Base-by-base conservation (phyloP, 164 flowering plant genomes). In the Vitis cinerea region DNA sequence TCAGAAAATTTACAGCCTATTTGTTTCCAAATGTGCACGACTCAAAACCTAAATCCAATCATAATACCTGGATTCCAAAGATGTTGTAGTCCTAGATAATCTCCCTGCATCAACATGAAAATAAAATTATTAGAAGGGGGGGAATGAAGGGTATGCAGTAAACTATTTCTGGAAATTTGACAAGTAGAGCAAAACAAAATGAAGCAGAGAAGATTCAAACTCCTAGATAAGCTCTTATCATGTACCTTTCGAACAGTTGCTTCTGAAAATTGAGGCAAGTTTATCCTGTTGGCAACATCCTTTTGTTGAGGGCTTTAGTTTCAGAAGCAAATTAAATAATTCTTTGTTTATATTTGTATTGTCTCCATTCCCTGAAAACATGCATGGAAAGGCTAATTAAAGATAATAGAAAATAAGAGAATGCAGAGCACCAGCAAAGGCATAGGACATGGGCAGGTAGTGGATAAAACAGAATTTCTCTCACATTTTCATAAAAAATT, bases 241-340 rank as follows among this genome's bases (percentile, higher is more conserved):
- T 59, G 13, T 77, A 90, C 95, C 92, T 88, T 77, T 8, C 89
- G 97, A 73, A 91, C 87, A 47, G 79, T 55, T 14, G 90, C 92
- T 30, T 96, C 71, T 23, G 98, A 92, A 76, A 90, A 95, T 53
- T 91, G 99, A 59, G 92, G 84, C 52, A 95, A 77, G 47, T 59
- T 80, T 50, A 85, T 72, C 30, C 56, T 84, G 63, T 69, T 63
- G 56, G 64, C 57, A 60, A 66, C 80, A 71, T 79, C 77, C 67
- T 77, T 83, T 51, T 54, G 82, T 27, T 65, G 65, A 2, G 77
- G 50, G 44, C 57, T 51, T 63, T 63, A 30, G 58, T 77, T 64
- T 85, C 90, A 54, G 68, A 63, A 72, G 82, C 73, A 75, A 92
- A 92, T 52, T 78, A 81, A 51, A 92, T 29, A 13, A 2, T 67